phyloP scores from a whole-genome alignment of 2,329 filamentous ascomycete species.

The Cordyceps sp. region DNA sequence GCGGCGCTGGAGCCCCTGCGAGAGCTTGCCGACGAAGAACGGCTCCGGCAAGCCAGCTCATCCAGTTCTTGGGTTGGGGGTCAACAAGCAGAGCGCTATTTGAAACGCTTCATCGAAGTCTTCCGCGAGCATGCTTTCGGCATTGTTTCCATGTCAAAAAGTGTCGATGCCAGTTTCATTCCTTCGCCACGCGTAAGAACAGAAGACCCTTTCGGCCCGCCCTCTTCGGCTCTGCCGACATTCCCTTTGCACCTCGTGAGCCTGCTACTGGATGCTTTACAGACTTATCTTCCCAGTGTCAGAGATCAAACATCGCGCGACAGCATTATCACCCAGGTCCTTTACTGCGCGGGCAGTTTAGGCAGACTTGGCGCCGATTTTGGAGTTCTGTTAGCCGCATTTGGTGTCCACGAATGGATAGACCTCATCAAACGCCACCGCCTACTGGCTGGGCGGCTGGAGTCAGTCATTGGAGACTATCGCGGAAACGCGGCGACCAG shows the following conservation, averaged over 20 bases:
- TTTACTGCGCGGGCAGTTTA: conserved; percentile 85
- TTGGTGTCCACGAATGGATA: conserved; percentile 57
- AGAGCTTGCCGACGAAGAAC: conserved; percentile 82
- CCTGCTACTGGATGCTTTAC: conserved; percentile 62
- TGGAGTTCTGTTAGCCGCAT: conserved; percentile 59
- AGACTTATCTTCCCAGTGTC: conserved; percentile 64
- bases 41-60: conserved; percentile 25
- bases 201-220: conserved; percentile 31
- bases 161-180: conserved; percentile 40
- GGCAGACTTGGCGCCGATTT: conserved; percentile 87
- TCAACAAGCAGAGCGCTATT: conserved; percentile 82
- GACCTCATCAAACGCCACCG: conserved; percentile 80
- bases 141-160: conserved; percentile 87
- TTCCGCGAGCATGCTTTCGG: conserved; percentile 96
- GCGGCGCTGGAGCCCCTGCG: conserved; percentile 71
- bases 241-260: conserved; percentile 75
- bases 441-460: conserved; percentile 62
- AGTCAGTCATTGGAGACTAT: too few relatives aligned
- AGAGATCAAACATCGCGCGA: conserved; percentile 67
- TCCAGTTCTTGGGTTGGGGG: conserved; percentile 45
- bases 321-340: conserved; percentile 76
- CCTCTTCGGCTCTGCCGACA: conserved; percentile 64
- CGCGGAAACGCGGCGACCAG: too few relatives aligned
- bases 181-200: conserved; percentile 5
- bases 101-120: conserved; percentile 93